Evolutionary conservation across 768 basidiomycete genomes (phyloP), one percentile per base, ranked within the genome.

Genomic region (Collybia sordida): DNA sequence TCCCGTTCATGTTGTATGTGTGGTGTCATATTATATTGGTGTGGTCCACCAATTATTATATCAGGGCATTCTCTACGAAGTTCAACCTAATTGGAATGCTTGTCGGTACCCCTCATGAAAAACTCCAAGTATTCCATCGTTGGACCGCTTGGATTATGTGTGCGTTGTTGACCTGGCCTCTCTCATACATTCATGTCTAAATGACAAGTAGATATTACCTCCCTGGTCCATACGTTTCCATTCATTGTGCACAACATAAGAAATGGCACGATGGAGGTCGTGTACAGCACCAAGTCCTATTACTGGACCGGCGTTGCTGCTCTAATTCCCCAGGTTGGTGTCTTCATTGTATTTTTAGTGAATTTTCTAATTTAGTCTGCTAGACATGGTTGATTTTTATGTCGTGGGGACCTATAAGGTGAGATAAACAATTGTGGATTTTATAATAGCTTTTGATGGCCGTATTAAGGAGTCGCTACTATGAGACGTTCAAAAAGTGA

Each of bases 71-170:
- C 51, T 64, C 64, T 0, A 62, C 63, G n/a, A 72, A 72, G 48
- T 57, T 70, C 36, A 70, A 70, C 53, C 53, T 62, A n/a, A 58
- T 72, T 37, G 59, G 58, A 4, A 38, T 67, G 17, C 38, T 72
- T 19, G 65, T 67, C 5, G 61, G 62, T 34, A 59, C 61, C 1
- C 65, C 68, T 27, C 69, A 72, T 56, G 70, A 72, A 51, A 67
- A 67, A 39, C 63, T 70, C 8, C 70, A 72, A 52, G 66, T 70
- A 6, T 66, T 62, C 50, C 71, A 72, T 51, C 64, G 67, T 23
- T 70, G 68, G 68, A 47, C 63, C 0, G 65, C 67, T 6, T 38
- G 58, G 35, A 46, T 69, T 25, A 69, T 69, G 68, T 69, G 68
- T 69, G 52, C 5, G 65, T 56, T 4, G 23, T 21, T 45, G 2